A percentile compares a stretch with the other conserved stretches of the same genome.
These are phyloP conservation scores for Haplographium delicatum DNA, from an alignment of 495 filamentous ascomycete species.

Conservation along the genomic window DNA sequence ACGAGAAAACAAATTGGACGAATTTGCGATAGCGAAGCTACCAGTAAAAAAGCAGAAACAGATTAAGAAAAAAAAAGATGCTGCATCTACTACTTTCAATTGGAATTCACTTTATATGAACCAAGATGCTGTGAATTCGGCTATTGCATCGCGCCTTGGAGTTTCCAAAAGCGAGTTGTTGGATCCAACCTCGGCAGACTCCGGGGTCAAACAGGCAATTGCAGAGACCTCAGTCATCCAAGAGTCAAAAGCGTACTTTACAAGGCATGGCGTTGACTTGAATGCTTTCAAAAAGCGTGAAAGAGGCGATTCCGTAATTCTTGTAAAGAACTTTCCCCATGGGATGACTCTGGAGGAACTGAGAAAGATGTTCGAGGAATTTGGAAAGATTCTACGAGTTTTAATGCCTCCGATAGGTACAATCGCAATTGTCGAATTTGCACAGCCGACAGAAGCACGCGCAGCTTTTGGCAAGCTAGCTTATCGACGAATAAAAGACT, in stretches of 20 bases:
- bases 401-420: conserved; percentile 91
- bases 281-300: conserved; percentile 80
- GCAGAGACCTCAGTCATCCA: conserved; percentile 95
- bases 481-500: conserved; percentile 86
- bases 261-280: conserved; percentile 79
- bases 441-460: conserved; percentile 67
- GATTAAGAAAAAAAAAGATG: conserved; percentile 74
- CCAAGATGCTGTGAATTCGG: conserved; percentile 92
- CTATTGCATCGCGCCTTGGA: conserved; percentile 78
- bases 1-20: conserved; percentile 75
- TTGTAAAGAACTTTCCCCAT: conserved; percentile 93
- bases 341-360: conserved; percentile 68
- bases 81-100: conserved; percentile 73
- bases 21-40: conserved; percentile 78
- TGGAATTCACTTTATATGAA: conserved; percentile 99
- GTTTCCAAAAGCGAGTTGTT: conserved; percentile 85
- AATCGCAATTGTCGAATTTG: conserved; percentile 88
- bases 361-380: conserved; percentile 60
- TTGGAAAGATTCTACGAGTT: conserved; percentile 67
- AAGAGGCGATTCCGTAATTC: conserved; percentile 78
- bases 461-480: conserved; percentile 77
- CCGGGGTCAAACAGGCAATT: conserved; percentile 92
- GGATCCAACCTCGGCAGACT: conserved; percentile 88
- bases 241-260: conserved; percentile 90
- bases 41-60: conserved; percentile 92